phyloP scores from a whole-genome alignment of 2,329 filamentous ascomycete genomes.

The Thelonectria blattea region DNA sequence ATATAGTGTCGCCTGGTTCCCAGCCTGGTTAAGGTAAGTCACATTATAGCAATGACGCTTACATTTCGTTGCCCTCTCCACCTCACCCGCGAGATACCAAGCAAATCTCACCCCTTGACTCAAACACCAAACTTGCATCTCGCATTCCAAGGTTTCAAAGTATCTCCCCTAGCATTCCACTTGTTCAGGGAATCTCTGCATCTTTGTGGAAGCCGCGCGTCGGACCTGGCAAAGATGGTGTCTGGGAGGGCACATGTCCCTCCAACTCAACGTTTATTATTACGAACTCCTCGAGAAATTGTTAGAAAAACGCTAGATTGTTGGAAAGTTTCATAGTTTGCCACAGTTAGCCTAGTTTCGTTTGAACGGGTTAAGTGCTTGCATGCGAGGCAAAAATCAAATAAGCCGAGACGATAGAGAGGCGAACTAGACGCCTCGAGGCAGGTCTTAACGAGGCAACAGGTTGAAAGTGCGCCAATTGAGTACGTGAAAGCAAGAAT shows the following conservation, averaged over 20 bases:
- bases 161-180: neutral
- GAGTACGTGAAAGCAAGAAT: neutral
- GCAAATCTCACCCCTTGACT: neutral
- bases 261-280: neutral
- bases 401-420: neutral
- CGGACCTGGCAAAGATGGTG: neutral
- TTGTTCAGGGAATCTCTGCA: neutral
- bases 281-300: neutral
- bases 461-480: neutral
- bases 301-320: neutral
- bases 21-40: no score
- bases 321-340: neutral
- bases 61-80: neutral
- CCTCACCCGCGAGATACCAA: neutral
- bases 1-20: neutral
- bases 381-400: neutral
- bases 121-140: neutral
- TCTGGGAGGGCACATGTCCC: neutral
- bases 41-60: neutral
- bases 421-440: neutral
- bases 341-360: neutral
- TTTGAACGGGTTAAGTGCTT: neutral
- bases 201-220: neutral
- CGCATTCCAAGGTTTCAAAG: neutral
- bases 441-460: neutral